Evolutionary conservation across 2,329 filamentous ascomycete species (phyloP).

Genomic region (Penicillium sumatraense): DNA sequence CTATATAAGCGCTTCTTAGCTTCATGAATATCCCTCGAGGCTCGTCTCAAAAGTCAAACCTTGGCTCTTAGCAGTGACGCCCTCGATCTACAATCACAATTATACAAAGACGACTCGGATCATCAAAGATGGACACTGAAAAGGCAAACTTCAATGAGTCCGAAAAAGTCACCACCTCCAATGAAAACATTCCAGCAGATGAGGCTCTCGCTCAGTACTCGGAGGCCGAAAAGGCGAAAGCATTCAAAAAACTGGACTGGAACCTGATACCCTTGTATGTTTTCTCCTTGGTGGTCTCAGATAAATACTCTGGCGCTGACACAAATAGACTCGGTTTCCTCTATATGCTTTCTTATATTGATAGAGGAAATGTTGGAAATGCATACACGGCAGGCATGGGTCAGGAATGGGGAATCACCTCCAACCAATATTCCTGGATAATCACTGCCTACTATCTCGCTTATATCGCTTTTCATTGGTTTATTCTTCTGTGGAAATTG

Average conservation of each 20-base stretch:
- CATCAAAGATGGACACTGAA: neutral
- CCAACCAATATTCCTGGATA: constrained; percentile 25
- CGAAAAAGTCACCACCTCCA: neutral
- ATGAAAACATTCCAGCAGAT: neutral
- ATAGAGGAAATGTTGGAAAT: neutral
- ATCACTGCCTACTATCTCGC: constrained; percentile 26
- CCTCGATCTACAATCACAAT: neutral
- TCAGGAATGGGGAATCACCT: neutral
- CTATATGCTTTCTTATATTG: neutral
- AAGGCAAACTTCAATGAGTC: neutral
- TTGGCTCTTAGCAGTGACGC: neutral
- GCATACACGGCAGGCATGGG: neutral
- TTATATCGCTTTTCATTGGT: constrained; percentile 29
- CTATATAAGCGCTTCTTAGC: neutral
- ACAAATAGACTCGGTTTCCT: neutral
- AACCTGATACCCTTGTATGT: neutral
- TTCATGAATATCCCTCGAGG: neutral
- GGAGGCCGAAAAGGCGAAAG: neutral
- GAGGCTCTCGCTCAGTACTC: neutral
- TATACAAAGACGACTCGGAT: neutral
- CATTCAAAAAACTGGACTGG: neutral
- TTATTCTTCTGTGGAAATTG: constrained; percentile 26
- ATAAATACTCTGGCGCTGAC: neutral
- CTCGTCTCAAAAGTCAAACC: neutral
- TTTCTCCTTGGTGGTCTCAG: neutral